Percentiles rank a stretch among this genome's conserved stretches.
phyloP scores from a whole-genome alignment of 108 stramenopile genomes.

The Fistulifera pelliculosa region DNA sequence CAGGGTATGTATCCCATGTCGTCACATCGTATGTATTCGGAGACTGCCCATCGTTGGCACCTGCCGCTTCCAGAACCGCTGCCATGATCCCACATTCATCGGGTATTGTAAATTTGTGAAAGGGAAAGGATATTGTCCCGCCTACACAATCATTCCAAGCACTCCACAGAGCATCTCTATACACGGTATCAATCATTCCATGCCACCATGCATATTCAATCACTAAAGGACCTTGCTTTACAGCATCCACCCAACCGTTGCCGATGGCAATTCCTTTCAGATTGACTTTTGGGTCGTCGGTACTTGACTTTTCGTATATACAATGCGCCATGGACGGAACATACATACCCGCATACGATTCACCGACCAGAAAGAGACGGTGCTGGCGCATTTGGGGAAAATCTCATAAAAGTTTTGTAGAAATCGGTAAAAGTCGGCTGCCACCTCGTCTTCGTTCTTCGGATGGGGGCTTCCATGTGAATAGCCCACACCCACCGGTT shows the following conservation, averaged over 20 bases:
- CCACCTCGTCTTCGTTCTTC: conserved; percentile 32
- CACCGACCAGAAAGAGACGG: conserved; percentile 62
- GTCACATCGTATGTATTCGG: conserved; percentile 58
- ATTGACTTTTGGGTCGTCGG: conserved; percentile 13
- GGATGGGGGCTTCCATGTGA: conserved; percentile 44
- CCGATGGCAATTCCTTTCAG: conserved; percentile 50
- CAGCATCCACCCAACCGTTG: conserved; percentile 63
- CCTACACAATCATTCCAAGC: conserved; percentile 43
- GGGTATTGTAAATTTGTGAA: conserved; percentile 52
- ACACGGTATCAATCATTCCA: conserved; percentile 57
- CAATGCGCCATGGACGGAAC: conserved; percentile 59
- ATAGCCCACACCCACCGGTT: conserved; percentile 67
- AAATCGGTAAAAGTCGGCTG: conserved; percentile 35
- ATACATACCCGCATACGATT: conserved; percentile 74
- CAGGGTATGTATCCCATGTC: conserved; percentile 44
- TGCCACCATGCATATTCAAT: conserved; percentile 76
- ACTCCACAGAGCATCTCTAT: conserved; percentile 26
- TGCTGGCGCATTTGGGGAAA: conserved; percentile 28
- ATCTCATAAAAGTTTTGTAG: conserved; percentile 30
- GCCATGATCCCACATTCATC: conserved; percentile 62
- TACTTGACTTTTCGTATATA: conserved; percentile 31
- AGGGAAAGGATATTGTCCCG: conserved; percentile 18
- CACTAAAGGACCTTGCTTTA: conserved; percentile 47
- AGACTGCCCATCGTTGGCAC: conserved; percentile 16
- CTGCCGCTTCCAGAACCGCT: conserved; percentile 46